Conservation (phyloP, 345 rosid species). For the Lepidium sativum region DNA sequence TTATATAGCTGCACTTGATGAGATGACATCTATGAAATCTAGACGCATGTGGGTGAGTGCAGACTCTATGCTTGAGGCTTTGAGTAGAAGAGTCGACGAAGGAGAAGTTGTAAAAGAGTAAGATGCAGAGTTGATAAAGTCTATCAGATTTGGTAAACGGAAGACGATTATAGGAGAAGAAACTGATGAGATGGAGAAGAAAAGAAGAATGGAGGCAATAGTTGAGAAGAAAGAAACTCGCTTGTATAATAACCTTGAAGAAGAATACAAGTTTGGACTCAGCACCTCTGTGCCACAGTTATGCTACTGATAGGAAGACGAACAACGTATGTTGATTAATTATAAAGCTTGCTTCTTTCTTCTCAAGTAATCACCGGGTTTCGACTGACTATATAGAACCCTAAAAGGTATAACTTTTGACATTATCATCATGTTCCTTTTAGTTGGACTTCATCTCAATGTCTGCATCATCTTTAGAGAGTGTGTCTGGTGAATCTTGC, state of each 20-base stretch:
- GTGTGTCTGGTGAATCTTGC: constrained; percentile 32
- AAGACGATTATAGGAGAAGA: neutral
- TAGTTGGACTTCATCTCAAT: constrained; percentile 76
- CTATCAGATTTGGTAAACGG: neutral
- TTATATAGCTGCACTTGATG: too few relatives aligned
- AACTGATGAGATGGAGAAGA: neutral
- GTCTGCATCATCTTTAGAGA: constrained; percentile 38
- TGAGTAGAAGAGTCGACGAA: too few relatives aligned
- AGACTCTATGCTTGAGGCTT: constrained; percentile 1
- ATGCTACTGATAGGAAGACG: neutral
- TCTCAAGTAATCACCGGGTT: neutral
- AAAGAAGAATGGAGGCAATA: neutral
- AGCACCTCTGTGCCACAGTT: neutral
- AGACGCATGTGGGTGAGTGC: neutral
- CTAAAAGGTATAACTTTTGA: neutral
- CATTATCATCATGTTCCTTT: neutral
- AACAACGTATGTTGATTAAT: neutral
- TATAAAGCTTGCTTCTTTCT: neutral
- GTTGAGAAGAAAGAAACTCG: neutral
- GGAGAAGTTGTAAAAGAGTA: too few relatives aligned
- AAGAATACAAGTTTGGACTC: neutral
- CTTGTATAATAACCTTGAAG: neutral
- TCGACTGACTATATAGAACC: neutral
- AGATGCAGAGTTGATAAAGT: constrained; percentile 1
- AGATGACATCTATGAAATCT: constrained; percentile 51